A percentile compares a stretch with the other conserved stretches of the same genome.
Conservation (phyloP, 768 basidiomycete genomes). For the Pisolithus orientalis region DNA sequence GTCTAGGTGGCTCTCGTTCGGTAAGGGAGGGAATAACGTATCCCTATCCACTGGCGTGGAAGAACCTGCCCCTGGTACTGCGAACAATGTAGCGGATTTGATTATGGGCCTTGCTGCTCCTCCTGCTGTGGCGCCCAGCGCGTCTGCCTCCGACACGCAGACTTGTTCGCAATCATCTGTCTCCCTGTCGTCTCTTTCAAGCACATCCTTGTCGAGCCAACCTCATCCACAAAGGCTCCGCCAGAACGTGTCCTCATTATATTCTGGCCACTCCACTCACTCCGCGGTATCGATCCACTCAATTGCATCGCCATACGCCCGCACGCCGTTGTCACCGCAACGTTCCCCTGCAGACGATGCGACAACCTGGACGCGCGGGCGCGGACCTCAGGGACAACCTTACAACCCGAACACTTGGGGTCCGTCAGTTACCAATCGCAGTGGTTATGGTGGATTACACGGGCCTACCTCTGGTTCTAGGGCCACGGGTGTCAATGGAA, state of each 20-base stretch:
- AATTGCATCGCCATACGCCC: conserved; percentile 19
- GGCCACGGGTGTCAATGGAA: conserved; percentile 20
- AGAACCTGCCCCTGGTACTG: conserved; percentile 50
- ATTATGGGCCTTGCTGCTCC: conserved; percentile 60
- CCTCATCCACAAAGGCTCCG: neutral
- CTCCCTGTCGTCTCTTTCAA: neutral
- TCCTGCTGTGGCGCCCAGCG: conserved; percentile 8
- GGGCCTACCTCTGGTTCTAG: conserved; percentile 21
- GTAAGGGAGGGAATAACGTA: conserved; percentile 54
- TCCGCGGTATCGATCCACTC: neutral
- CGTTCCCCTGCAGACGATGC: conserved; percentile 35
- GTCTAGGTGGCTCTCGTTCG: conserved; percentile 54
- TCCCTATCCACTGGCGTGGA: conserved; percentile 27
- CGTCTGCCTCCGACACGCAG: neutral
- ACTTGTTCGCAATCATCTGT: neutral
- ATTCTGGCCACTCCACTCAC: conserved; percentile 6
- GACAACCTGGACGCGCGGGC: conserved; percentile 45
- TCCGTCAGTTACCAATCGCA: conserved; percentile 15
- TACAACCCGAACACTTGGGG: conserved; percentile 16
- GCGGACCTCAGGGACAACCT: conserved; percentile 26
- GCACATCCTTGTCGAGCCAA: neutral
- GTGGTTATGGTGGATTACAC: conserved; percentile 1
- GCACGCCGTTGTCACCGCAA: conserved; percentile 25
- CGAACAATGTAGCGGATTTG: conserved; percentile 68
- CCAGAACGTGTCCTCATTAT: conserved; percentile 13